Percentiles rank a stretch among this genome's conserved stretches.
phyloP scores from a whole-genome alignment of 2,329 filamentous ascomycete species.

The Celoporthe dispersa region DNA sequence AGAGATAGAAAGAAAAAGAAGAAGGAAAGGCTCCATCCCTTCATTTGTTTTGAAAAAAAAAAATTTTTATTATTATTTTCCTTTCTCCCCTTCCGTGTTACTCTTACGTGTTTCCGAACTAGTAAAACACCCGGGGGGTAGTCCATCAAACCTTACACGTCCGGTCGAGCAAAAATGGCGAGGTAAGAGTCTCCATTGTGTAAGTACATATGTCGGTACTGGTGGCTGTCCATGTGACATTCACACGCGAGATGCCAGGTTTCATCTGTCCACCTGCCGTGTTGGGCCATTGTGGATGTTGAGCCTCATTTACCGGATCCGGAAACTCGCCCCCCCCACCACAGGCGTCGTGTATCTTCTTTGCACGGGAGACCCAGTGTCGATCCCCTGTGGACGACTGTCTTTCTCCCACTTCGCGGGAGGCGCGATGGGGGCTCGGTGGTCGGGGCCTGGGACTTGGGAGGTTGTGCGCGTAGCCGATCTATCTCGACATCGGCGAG shows the following conservation, averaged over 20 bases:
- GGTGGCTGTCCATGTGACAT: not conserved
- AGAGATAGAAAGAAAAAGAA: too few species aligned
- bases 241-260: not conserved
- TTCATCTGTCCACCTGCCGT: not conserved
- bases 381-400: not conserved
- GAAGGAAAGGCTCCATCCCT: not conserved
- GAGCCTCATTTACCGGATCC: slow-evolving; percentile 5
- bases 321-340: not conserved
- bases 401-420: not conserved
- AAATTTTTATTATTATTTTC: too few species aligned
- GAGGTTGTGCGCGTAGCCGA: not conserved
- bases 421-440: not conserved
- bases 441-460: not conserved
- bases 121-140: not conserved
- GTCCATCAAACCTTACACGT: not conserved
- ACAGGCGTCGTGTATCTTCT: not conserved
- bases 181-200: not conserved
- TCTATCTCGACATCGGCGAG: not conserved
- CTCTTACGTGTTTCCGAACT: not conserved
- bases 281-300: slow-evolving; percentile 3
- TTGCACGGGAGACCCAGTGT: not conserved
- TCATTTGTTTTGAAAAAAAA: too few species aligned
- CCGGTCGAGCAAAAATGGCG: not conserved
- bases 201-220: not conserved
- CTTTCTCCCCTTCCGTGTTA: not conserved